phyloP scores from a whole-genome alignment of 169 alveolate species.

The Plasmodium adleri region DNA sequence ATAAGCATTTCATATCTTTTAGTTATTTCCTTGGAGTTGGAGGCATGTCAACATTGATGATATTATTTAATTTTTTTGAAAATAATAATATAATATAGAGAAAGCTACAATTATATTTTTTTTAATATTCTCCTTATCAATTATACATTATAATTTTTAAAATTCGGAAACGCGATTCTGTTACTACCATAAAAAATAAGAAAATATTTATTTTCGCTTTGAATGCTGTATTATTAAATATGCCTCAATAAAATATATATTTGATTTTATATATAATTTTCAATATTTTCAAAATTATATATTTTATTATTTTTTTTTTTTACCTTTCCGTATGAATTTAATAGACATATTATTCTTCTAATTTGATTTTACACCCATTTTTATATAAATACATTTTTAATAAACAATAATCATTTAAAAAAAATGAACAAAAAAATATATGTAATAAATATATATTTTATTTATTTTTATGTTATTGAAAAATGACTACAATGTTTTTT shows the following conservation, averaged over 20 bases:
- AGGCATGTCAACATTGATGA: slow-evolving; percentile 68
- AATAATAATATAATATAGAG: slow-evolving; percentile 19
- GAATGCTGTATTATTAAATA: no score
- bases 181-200: no score
- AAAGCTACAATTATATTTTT: slow-evolving; percentile 8
- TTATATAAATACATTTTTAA: slow-evolving; percentile 15
- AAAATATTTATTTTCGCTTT: no score
- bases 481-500: no score
- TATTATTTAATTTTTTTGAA: slow-evolving; percentile 62
- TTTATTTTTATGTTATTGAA: not conserved
- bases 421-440: slow-evolving; percentile 6
- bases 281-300: slow-evolving; percentile 4
- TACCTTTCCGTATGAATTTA: slow-evolving; percentile 42
- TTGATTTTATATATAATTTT: slow-evolving; percentile 22
- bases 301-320: slow-evolving; percentile 14
- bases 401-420: slow-evolving; percentile 22
- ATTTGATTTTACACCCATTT: slow-evolving; percentile 23
- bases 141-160: no score
- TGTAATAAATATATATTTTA: slow-evolving; percentile 13
- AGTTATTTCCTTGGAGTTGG: slow-evolving; percentile 72
- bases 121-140: not conserved
- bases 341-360: slow-evolving; percentile 2
- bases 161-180: no score
- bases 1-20: slow-evolving; percentile 47
- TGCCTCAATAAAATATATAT: not conserved